Percentiles rank a stretch among this genome's conserved stretches.
phyloP scores from a whole-genome alignment of 306 rosid genomes.

The Fragaria nilgerrensis region DNA sequence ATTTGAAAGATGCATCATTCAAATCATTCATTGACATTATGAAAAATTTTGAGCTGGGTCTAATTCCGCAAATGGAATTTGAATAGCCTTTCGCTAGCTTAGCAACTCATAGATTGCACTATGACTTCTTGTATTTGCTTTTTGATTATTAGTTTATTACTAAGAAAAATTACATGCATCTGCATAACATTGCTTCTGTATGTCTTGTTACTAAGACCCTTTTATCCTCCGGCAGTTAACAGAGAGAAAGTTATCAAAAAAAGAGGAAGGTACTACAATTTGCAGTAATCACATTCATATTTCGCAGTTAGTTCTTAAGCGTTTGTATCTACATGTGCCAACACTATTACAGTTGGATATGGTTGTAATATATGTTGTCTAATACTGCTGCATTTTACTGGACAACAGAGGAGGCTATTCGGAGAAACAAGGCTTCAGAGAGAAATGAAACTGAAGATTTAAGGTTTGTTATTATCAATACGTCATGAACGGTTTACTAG shows the following conservation, averaged over 20 bases:
- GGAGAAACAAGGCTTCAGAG: conserved; percentile 72
- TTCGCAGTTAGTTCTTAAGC: background rate
- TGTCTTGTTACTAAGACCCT: conserved; percentile 18
- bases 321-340: background rate
- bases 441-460: conserved; percentile 39
- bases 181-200: background rate
- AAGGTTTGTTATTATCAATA: conserved; percentile 53
- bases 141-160: background rate
- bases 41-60: background rate
- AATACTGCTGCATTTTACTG: conserved; percentile 35
- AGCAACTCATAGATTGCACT: background rate
- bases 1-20: background rate
- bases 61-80: background rate
- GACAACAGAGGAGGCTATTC: conserved; percentile 72
- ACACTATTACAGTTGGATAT: background rate
- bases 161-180: background rate
- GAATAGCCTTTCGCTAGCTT: background rate
- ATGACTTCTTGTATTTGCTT: background rate
- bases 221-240: conserved; percentile 49
- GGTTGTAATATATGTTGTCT: conserved; percentile 16
- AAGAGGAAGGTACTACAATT: conserved; percentile 70
- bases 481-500: background rate
- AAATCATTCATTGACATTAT: background rate
- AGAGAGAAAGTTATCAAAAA: conserved; percentile 58
- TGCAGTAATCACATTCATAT: background rate